Evolutionary conservation across 805 yeast genomes (phyloP).

Genomic region (Diddensiella transvaalensis): DNA sequence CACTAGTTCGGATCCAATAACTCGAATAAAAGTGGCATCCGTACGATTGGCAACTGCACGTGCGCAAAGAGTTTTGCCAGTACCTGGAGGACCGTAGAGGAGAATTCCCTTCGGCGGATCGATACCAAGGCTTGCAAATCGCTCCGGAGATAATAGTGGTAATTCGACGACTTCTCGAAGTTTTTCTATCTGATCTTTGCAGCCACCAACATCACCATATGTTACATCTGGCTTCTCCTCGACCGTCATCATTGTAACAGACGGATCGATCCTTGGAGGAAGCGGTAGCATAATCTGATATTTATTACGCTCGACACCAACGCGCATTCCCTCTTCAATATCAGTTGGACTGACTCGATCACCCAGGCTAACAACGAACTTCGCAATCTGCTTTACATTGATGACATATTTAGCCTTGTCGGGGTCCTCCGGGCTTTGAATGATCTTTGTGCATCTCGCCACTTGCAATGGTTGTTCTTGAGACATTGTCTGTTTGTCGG

Average conservation of each 20-base stretch:
- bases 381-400: constrained; percentile 96
- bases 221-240: constrained; percentile 99
- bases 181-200: constrained; percentile 97
- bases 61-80: constrained; percentile 97
- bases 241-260: constrained; percentile 99
- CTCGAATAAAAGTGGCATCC: constrained; percentile 97
- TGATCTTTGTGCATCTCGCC: constrained; percentile 97
- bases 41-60: constrained; percentile 99
- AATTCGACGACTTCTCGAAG: constrained; percentile 93
- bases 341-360: constrained; percentile 98
- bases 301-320: constrained; percentile 96
- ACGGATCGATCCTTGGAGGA: constrained; percentile 97
- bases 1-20: constrained; percentile 96
- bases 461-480: constrained; percentile 97
- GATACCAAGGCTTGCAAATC: constrained; percentile 94
- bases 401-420: constrained; percentile 91
- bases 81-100: constrained; percentile 97
- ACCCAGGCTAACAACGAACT: constrained; percentile 94
- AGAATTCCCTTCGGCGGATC: constrained; percentile 99
- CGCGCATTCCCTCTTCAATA: constrained; percentile 99
- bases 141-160: constrained; percentile 90
- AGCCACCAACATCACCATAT: constrained; percentile 97
- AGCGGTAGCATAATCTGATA: constrained; percentile 95
- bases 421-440: constrained; percentile 63
- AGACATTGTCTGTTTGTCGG: constrained; percentile 88